Evolutionary conservation across 2,329 filamentous ascomycete species (phyloP), one percentile per base, ranked within the genome.

Genomic region (Colletotrichum sp.): DNA sequence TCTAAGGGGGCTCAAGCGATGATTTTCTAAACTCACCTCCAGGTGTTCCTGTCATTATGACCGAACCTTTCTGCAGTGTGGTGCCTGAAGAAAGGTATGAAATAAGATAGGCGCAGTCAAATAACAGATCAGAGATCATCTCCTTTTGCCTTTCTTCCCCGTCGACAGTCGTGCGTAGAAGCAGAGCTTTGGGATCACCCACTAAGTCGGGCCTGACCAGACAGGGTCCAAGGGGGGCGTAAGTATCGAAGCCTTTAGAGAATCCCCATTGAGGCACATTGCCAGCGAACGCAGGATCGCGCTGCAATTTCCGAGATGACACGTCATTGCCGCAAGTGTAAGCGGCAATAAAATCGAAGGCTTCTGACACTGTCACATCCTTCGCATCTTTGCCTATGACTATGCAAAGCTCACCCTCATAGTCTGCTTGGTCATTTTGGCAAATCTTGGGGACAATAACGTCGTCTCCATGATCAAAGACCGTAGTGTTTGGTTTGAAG

Each of bases 321-420:
- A 92, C 83, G 77, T 92, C 90, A 77, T 92, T 92, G 34, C 89
- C 89, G 34, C 82, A 83, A 1, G 88, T 87, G 79, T 91, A 92
- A 8, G 86, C 91, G 2, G 87, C 87, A 9, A 92, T 84, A 77
- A 91, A 90, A 1, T 83, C 79, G 16, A 87, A 82, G 1, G 89
- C 89, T 1, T 88, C 81, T 0, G 83, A 80, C 55, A 83, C 79
- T 1, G 83, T 75, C 1, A 91, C 85, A 70, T 91, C 82, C 58
- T 89, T 89, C 6, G 86, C 87, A 62, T 89, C 86, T 21, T 83
- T 84, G 2, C 87, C 87, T 26, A 91, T 88, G 1, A 91, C 81
- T 24, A 91, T 80, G 76, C 81, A 83, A 0, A 89, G 78, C 66
- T 89, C 87, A 8, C 86, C 87, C 71, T 89, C 88, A 71, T 89